phyloP scores from a whole-genome alignment of 2,329 filamentous ascomycete genomes.

The Claviceps africana region DNA sequence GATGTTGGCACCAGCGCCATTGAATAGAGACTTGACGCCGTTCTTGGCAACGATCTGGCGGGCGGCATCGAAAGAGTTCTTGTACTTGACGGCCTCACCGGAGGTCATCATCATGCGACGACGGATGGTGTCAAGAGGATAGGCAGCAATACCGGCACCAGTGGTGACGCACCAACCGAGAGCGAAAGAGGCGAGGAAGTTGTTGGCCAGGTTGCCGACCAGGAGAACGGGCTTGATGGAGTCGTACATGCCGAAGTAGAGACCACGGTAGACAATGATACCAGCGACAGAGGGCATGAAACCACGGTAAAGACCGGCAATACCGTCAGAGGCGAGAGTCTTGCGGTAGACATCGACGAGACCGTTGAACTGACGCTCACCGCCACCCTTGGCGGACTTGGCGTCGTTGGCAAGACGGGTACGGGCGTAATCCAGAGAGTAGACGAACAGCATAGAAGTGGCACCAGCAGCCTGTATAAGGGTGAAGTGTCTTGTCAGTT shows the following conservation, averaged over 20 bases:
- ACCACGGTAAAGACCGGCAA: conserved; percentile 99
- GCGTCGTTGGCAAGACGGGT: conserved; percentile 99
- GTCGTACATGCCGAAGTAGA: conserved; percentile 99
- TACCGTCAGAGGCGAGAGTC: conserved; percentile 96
- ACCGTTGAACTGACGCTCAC: conserved; percentile 99
- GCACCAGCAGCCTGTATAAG: conserved; percentile 75
- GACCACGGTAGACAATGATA: conserved; percentile 99
- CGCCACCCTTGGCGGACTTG: conserved; percentile 94
- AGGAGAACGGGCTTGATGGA: conserved; percentile 99
- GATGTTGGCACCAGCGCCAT: conserved; percentile 99
- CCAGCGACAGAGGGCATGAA: conserved; percentile 98
- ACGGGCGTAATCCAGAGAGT: conserved; percentile 99
- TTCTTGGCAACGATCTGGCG: conserved; percentile 95
- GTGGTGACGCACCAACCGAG: conserved; percentile 99
- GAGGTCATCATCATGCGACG: conserved; percentile 99
- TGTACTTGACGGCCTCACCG: conserved; percentile 99
- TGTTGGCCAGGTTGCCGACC: conserved; percentile 79
- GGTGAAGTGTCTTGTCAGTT: conserved; percentile 3
- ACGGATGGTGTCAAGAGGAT: conserved; percentile 99
- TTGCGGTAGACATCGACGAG: conserved; percentile 99
- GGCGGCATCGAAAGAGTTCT: conserved; percentile 85
- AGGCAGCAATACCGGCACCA: conserved; percentile 99
- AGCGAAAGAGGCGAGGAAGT: conserved; percentile 98
- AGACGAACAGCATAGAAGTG: conserved; percentile 99
- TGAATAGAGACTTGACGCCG: conserved; percentile 98